These are phyloP conservation scores for Vanrija pseudolonga DNA, from an alignment of 1,284 basidiomycete genomes.

Conservation along the genomic window DNA sequence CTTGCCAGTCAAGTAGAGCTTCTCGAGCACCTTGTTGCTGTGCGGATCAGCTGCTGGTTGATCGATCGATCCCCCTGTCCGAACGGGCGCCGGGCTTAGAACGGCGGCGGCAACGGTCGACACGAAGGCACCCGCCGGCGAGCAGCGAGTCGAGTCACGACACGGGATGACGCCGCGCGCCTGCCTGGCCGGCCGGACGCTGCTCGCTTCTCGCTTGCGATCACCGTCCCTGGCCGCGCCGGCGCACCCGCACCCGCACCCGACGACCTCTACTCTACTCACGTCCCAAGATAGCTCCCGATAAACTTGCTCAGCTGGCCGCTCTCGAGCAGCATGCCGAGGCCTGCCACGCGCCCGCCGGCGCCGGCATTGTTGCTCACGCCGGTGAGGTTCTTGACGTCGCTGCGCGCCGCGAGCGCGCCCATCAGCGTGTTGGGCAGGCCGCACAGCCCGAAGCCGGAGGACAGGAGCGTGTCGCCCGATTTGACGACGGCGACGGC, in stretches of 20 bases:
- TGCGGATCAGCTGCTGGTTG: constrained; percentile 1
- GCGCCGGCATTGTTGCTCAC: constrained; percentile 86
- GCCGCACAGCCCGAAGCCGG: constrained; percentile 54
- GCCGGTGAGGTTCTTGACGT: constrained; percentile 69
- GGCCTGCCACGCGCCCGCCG: constrained; percentile 13
- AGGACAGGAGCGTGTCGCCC: constrained; percentile 71
- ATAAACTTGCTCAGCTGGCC: constrained; percentile 75
- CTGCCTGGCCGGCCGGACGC: no score
- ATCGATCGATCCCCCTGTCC: neutral
- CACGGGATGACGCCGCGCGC: no score
- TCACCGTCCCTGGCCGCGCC: no score
- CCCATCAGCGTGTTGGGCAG: constrained; percentile 71
- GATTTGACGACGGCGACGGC: constrained; percentile 78
- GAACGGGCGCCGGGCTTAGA: neutral
- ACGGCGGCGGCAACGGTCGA: neutral
- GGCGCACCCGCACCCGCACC: no score
- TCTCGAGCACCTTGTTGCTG: constrained; percentile 51
- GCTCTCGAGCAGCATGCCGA: constrained; percentile 69
- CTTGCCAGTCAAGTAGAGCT: constrained; percentile 73
- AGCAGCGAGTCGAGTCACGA: no score
- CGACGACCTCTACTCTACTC: no score
- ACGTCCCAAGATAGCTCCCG: constrained; percentile 73
- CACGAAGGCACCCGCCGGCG: no score
- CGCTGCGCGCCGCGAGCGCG: constrained; percentile 67
- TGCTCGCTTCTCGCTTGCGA: no score